Percentiles rank a stretch among this genome's conserved stretches.
Evolutionary conservation across 1,284 basidiomycete species (phyloP).

Genomic region (Rhizoctonia solani): DNA sequence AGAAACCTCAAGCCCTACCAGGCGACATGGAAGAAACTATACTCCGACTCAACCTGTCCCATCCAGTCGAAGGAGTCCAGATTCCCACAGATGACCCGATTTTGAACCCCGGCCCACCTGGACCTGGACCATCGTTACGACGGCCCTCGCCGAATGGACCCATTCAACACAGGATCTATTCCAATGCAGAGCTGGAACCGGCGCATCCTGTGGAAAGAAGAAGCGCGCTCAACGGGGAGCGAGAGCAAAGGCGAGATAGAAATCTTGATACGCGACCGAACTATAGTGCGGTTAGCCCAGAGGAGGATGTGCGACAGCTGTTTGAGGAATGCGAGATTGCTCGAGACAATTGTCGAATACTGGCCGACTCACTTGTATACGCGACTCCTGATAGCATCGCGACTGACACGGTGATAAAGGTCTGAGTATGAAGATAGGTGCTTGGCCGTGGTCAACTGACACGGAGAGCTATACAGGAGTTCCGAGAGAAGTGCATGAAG

Average conservation of each 20-base stretch:
- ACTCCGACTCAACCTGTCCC: background rate
- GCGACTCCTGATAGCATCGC: slow-evolving; percentile 68
- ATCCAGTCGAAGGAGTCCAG: slow-evolving; percentile 59
- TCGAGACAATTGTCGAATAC: slow-evolving; percentile 66
- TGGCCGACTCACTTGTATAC: slow-evolving; percentile 65
- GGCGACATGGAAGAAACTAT: slow-evolving; percentile 36
- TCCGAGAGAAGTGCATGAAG: slow-evolving; percentile 66
- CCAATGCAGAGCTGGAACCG: slow-evolving; percentile 1
- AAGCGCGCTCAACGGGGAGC: background rate
- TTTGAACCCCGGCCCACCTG: slow-evolving; percentile 58
- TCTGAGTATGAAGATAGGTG: slow-evolving; percentile 44
- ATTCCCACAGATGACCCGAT: slow-evolving; percentile 74
- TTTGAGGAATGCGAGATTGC: slow-evolving; percentile 80
- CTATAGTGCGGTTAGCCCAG: slow-evolving; percentile 62
- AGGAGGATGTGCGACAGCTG: slow-evolving; percentile 75
- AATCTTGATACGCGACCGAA: slow-evolving; percentile 36
- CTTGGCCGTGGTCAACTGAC: background rate
- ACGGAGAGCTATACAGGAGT: slow-evolving; percentile 74
- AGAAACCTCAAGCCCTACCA: slow-evolving; percentile 37
- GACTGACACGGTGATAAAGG: slow-evolving; percentile 63
- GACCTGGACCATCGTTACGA: slow-evolving; percentile 15
- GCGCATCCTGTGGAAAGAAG: background rate
- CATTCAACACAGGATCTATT: background rate
- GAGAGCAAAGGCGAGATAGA: background rate
- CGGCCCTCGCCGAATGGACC: background rate